Percentiles rank a stretch among this genome's conserved stretches.
Evolutionary conservation across 352 stramenopile species (phyloP).

Genomic region (Elongisporangium prolatum): DNA sequence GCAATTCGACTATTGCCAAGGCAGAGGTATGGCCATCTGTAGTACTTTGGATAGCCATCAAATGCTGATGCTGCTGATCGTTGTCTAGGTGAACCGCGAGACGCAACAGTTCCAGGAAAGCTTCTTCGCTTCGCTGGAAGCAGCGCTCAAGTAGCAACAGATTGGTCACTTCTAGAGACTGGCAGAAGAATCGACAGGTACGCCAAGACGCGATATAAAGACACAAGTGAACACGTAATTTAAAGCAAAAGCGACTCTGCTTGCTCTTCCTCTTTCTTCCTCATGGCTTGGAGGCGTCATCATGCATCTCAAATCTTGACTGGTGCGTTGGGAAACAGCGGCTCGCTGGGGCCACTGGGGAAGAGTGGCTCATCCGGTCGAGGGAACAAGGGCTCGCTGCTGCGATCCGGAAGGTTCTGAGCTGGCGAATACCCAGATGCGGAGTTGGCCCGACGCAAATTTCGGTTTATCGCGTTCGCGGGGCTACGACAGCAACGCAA

Average conservation of each 20-base stretch:
- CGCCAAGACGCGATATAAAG: conserved; percentile 1
- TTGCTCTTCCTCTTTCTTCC: neutral
- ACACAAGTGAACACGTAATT: conserved; percentile 18
- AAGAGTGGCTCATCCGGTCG: neutral
- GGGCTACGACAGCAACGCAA: conserved; percentile 24
- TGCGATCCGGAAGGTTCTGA: neutral
- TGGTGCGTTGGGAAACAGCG: conserved; percentile 31
- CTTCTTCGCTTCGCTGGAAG: conserved; percentile 61
- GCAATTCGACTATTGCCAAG: conserved; percentile 26
- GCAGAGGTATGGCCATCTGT: conserved; percentile 22
- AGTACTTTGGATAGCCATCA: neutral
- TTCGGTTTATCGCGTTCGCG: conserved; percentile 57
- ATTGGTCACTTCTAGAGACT: neutral
- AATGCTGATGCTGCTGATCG: conserved; percentile 3
- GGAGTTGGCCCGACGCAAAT: conserved; percentile 5
- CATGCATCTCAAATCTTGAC: conserved; percentile 32
- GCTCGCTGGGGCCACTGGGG: conserved; percentile 12
- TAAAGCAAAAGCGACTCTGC: conserved; percentile 13
- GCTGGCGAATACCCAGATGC: neutral
- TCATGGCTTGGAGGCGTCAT: neutral
- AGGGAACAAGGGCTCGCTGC: neutral
- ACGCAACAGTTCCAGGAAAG: conserved; percentile 50
- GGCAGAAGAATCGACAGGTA: neutral
- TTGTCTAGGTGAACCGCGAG: conserved; percentile 42
- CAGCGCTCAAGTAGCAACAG: conserved; percentile 32